Base-by-base conservation (phyloP, 306 rosid species). In the Dryas alaskensis region DNA sequence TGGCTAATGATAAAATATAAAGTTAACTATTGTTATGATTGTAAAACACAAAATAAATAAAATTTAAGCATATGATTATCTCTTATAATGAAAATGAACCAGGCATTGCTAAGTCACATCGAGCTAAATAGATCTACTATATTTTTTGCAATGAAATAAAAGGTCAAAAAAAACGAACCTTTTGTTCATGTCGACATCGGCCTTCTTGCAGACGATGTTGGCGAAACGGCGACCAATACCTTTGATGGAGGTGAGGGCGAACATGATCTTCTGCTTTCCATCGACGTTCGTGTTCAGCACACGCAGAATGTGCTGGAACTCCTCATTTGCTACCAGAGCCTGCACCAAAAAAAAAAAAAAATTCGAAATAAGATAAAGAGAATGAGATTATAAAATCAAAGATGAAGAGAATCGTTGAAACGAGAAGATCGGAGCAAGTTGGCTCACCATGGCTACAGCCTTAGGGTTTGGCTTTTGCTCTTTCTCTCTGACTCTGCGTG, bases 241-340 rank as follows among this genome's bases (percentile, higher is more conserved):
- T 70, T 87, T 87, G 81, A 87, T 87, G 79, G 91, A 84, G 78
- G 91, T 87, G 7, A 87, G 79, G 9, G 91, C 89, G 47, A 87
- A 87, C 91, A 87, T 84, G 74, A 87, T 87, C 77, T 78, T 87
- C 78, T 84, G 87, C 82, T 87, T 84, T 4, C 91, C 91, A 75
- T 87, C 91, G 4, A 87, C 91, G 79, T 87, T 87, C 46, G 91
- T 87, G 72, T 87, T 87, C 70, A 80, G 81, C 71, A 87, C 89
- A 87, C 91, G 91, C 68, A 87, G 81, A 80, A 87, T 87, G 85
- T 84, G 91, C 79, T 87, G 91, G 55, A 87, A 87, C 7, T 87
- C 91, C 72, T 87, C 91, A 70, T 87, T 84, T 37, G 91, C 87
- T 10, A 87, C 89, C 53, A 87, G 82, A 76, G 91, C 82, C 91